These are phyloP conservation scores for Miscanthus lutarioriparius DNA, from an alignment of 176 grass and related monocot genomes.

Conservation along the genomic window DNA sequence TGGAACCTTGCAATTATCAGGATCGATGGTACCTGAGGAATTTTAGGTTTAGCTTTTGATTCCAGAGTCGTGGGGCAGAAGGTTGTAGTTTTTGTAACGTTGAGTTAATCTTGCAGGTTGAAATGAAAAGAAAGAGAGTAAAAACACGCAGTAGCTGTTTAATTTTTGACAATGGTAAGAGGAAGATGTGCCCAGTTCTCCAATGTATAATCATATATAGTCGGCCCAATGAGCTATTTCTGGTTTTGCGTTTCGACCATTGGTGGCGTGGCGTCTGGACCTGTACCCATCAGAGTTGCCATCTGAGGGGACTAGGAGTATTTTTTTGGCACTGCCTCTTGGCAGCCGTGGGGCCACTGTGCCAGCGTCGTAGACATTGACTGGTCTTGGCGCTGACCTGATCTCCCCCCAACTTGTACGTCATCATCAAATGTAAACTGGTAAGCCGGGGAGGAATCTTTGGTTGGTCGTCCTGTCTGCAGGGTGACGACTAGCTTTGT, in stretches of 20 bases:
- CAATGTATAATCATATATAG: too few relatives aligned
- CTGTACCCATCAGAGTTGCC: background rate
- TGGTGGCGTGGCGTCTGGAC: background rate
- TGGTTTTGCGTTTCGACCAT: background rate
- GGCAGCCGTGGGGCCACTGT: background rate
- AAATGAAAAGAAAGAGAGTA: background rate
- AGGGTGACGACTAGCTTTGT: background rate
- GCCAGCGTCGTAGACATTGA: background rate
- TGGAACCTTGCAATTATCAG: background rate
- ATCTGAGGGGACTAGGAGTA: background rate
- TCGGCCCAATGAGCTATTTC: background rate
- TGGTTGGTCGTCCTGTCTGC: constrained; percentile 1
- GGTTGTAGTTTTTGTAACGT: background rate
- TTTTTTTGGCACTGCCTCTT: background rate
- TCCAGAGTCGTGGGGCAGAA: background rate
- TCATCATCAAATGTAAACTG: constrained; percentile 26
- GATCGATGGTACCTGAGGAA: background rate
- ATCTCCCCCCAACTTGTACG: background rate
- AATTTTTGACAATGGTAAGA: background rate
- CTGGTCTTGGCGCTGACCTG: constrained; percentile 5
- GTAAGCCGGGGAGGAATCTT: background rate
- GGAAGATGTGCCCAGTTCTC: background rate
- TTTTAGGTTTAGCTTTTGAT: background rate
- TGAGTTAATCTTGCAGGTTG: background rate
- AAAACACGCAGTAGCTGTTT: background rate